Evolutionary conservation across 78 protist genomes (phyloP).

Genomic region (Thecamonas trahens): DNA sequence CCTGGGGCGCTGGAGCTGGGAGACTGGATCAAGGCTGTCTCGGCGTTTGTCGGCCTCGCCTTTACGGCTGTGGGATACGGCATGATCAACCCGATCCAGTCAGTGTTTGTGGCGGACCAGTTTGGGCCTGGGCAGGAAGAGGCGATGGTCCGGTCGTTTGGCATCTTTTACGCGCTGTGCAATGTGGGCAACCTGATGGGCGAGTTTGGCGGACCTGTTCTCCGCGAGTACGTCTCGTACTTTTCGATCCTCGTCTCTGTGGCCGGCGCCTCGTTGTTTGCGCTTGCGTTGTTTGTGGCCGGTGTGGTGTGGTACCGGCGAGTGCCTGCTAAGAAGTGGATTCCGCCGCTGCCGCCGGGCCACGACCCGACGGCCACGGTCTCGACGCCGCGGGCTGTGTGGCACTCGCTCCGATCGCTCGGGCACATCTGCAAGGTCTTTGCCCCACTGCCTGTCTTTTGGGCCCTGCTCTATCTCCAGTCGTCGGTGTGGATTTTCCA

Average conservation of each 20-base stretch:
- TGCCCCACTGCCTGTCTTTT: neutral
- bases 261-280: neutral
- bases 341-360: neutral
- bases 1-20: neutral
- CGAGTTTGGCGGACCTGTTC: neutral
- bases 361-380: neutral
- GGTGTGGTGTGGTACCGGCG: neutral
- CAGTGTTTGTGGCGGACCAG: neutral
- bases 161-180: neutral
- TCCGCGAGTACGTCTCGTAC: neutral
- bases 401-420: neutral
- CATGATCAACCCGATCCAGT: neutral
- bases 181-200: neutral
- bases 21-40: neutral
- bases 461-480: neutral
- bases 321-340: too few species aligned
- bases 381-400: neutral
- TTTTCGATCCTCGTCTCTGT: neutral
- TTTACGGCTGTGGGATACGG: neutral
- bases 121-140: neutral
- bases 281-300: neutral
- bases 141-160: too few species aligned
- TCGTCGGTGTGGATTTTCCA: neutral
- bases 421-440: neutral
- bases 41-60: neutral